A percentile compares a stretch with the other conserved stretches of the same genome.
Conservation (phyloP, 2,329 filamentous ascomycete species). For the Exophiala spinifera region DNA sequence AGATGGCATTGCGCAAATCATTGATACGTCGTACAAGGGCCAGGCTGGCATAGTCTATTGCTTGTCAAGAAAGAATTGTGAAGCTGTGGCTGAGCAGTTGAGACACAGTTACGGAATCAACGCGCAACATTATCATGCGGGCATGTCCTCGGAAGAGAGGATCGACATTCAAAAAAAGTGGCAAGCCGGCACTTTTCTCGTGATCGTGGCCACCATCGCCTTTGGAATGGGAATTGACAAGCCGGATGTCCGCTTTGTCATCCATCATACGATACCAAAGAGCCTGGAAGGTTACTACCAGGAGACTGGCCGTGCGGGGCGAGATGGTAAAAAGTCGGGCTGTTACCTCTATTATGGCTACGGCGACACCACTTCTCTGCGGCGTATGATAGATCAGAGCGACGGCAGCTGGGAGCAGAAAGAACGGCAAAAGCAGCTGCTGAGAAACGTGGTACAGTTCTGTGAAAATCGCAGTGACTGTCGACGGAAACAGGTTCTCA, state of each 20-base stretch:
- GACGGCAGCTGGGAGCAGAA: constrained; percentile 77
- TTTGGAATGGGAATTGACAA: constrained; percentile 99
- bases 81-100: constrained; percentile 72
- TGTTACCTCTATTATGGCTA: constrained; percentile 91
- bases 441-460: constrained; percentile 78
- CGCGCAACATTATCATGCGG: constrained; percentile 83
- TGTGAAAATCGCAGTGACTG: constrained; percentile 89
- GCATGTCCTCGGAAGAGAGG: constrained; percentile 66
- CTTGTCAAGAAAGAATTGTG: constrained; percentile 77
- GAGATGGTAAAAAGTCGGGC: constrained; percentile 80
- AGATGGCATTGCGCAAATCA: constrained; percentile 54
- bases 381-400: constrained; percentile 77
- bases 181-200: constrained; percentile 75
- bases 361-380: constrained; percentile 68
- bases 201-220: constrained; percentile 96
- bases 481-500: constrained; percentile 78
- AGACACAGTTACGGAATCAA: constrained; percentile 60
- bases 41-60: constrained; percentile 93
- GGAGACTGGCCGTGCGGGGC: constrained; percentile 89
- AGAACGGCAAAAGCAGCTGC: constrained; percentile 77
- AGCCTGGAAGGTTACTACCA: constrained; percentile 98
- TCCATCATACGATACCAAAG: constrained; percentile 90
- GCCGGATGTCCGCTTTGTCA: constrained; percentile 90
- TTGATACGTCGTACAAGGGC: constrained; percentile 64
- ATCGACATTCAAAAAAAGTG: constrained; percentile 70